These are phyloP conservation scores for Tulasnella sp. DNA, from an alignment of 768 basidiomycete species.

Conservation along the genomic window DNA sequence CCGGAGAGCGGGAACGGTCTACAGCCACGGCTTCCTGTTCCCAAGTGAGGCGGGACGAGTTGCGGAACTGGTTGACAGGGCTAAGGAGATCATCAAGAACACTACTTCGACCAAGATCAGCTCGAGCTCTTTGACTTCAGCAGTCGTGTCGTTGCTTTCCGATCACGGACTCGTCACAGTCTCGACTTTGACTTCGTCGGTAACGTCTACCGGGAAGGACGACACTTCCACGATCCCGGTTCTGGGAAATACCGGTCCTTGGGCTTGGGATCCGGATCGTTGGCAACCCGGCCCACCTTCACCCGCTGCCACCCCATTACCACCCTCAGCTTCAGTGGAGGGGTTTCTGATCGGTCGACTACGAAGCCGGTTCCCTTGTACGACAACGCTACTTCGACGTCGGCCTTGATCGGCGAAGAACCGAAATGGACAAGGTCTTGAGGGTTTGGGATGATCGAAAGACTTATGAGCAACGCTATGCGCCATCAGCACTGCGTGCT, in stretches of 20 bases:
- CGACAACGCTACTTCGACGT: slow-evolving; percentile 6
- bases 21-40: slow-evolving; percentile 92
- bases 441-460: slow-evolving; percentile 26
- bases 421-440: slow-evolving; percentile 23
- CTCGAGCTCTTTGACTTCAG: neutral
- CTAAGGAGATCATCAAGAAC: slow-evolving; percentile 30
- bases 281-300: slow-evolving; percentile 13
- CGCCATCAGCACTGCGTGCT: neutral
- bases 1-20: slow-evolving; percentile 89
- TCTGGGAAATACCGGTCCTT: neutral
- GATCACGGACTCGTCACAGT: slow-evolving; percentile 22
- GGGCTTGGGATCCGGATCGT: neutral
- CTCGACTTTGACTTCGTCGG: slow-evolving; percentile 27
- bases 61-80: slow-evolving; percentile 44
- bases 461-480: slow-evolving; percentile 24
- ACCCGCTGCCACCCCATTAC: slow-evolving; percentile 13
- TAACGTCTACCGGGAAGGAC: slow-evolving; percentile 27
- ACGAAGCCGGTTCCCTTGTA: slow-evolving; percentile 26
- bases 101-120: slow-evolving; percentile 20
- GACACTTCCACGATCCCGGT: slow-evolving; percentile 28
- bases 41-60: slow-evolving; percentile 77
- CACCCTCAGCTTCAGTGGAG: slow-evolving; percentile 62
- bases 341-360: slow-evolving; percentile 76
- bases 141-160: neutral
- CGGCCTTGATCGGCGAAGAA: neutral